These are phyloP conservation scores for Echeveria elegans DNA, from an alignment of 164 flowering plant species.

Conservation along the genomic window DNA sequence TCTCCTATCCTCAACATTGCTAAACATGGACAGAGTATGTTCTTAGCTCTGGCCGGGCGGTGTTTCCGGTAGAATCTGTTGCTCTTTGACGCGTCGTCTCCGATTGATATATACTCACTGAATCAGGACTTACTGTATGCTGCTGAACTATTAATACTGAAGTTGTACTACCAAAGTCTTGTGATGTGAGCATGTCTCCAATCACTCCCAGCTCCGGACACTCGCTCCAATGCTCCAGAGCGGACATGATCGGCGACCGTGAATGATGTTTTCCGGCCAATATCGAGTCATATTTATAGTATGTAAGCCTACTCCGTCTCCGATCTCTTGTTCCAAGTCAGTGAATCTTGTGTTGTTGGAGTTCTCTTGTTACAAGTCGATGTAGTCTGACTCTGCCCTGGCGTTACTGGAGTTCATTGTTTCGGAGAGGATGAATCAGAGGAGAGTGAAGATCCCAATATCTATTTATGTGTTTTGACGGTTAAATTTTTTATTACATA, in stretches of 20 bases:
- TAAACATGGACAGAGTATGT: not conserved
- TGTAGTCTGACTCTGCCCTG: slow-evolving; percentile 16
- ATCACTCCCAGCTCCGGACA: slow-evolving; percentile 10
- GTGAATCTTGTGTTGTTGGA: slow-evolving; percentile 17
- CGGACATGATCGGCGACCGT: slow-evolving; percentile 15
- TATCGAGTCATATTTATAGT: slow-evolving; percentile 23
- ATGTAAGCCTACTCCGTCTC: slow-evolving; percentile 25
- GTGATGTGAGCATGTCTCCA: slow-evolving; percentile 2
- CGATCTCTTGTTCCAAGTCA: slow-evolving; percentile 28
- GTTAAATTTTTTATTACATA: too few species aligned
- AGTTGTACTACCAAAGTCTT: not conserved
- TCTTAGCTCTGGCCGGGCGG: not conserved
- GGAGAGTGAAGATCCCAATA: slow-evolving; percentile 27
- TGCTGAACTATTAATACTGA: slow-evolving; percentile 1
- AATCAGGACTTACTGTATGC: not conserved
- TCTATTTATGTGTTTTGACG: too few species aligned
- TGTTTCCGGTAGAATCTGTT: not conserved
- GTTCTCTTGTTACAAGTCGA: slow-evolving; percentile 15
- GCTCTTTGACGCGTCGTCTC: not conserved
- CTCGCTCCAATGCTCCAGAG: slow-evolving; percentile 33
- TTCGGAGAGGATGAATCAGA: slow-evolving; percentile 18
- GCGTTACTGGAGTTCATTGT: slow-evolving; percentile 14
- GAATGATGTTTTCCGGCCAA: slow-evolving; percentile 36
- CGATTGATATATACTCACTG: too few species aligned
- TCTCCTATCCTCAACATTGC: not conserved